phyloP scores from a whole-genome alignment of 176 grass and related monocot genomes.

The Rhynchospora pubera region DNA sequence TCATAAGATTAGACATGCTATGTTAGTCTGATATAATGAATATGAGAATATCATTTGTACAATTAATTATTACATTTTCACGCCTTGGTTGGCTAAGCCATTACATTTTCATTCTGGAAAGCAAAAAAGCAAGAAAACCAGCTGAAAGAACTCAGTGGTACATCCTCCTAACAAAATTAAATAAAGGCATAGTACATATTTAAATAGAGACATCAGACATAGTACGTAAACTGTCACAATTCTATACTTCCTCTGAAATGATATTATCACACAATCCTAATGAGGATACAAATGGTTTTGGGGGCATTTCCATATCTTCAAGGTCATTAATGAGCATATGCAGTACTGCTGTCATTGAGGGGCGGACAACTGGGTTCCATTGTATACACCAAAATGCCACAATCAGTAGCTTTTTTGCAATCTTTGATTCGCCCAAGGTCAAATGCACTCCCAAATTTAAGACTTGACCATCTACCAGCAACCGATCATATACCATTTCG shows the following conservation, averaged over 20 bases:
- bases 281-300: conserved; percentile 34
- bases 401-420: conserved; percentile 21
- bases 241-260: not conserved
- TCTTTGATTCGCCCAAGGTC: conserved; percentile 16
- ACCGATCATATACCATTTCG: conserved; percentile 33
- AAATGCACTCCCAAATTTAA: not conserved
- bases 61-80: no score
- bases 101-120: no score
- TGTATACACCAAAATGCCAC: conserved; percentile 64
- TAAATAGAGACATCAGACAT: no score
- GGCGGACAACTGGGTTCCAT: conserved; percentile 41
- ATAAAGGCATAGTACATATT: no score
- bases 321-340: conserved; percentile 46
- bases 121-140: no score
- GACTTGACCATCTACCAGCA: not conserved
- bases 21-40: no score
- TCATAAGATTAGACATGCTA: no score
- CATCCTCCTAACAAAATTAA: no score
- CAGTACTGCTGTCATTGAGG: conserved; percentile 51
- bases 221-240: not conserved
- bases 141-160: no score
- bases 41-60: no score
- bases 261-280: not conserved
- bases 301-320: conserved; percentile 35
- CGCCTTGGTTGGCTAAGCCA: no score